Conservation (phyloP, 1,284 basidiomycete genomes). For the Ustilago sp. region DNA sequence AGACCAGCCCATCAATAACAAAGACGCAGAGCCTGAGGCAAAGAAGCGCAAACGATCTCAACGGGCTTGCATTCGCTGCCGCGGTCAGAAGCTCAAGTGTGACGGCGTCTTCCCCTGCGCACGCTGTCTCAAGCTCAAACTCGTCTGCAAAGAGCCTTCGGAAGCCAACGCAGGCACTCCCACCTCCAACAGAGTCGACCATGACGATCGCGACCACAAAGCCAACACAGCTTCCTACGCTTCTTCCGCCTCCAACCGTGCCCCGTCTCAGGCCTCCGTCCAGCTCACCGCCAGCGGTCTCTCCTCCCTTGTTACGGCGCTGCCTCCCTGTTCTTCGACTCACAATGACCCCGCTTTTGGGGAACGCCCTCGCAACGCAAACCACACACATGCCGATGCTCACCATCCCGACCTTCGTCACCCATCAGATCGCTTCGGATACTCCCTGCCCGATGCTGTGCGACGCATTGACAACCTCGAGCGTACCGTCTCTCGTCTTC, state of each 20-base stretch:
- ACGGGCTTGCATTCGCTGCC: slow-evolving; percentile 49
- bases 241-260: slow-evolving; percentile 20
- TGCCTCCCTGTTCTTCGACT: slow-evolving; percentile 7
- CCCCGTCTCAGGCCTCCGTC: slow-evolving; percentile 27
- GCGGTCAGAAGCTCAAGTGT: slow-evolving; percentile 52
- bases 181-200: slow-evolving; percentile 28
- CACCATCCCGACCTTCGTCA: slow-evolving; percentile 14
- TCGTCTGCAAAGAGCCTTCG: slow-evolving; percentile 49
- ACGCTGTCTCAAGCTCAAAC: slow-evolving; percentile 48
- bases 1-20: slow-evolving; percentile 10
- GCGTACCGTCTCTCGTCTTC: slow-evolving; percentile 35
- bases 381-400: slow-evolving; percentile 5
- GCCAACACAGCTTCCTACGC: slow-evolving; percentile 24
- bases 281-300: slow-evolving; percentile 31
- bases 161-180: slow-evolving; percentile 31
- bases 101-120: slow-evolving; percentile 52
- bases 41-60: slow-evolving; percentile 55
- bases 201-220: slow-evolving; percentile 30
- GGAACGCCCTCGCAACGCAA: slow-evolving; percentile 7
- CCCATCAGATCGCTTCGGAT: slow-evolving; percentile 29
- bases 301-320: slow-evolving; percentile 12
- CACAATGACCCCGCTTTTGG: slow-evolving; percentile 4
- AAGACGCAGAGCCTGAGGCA: slow-evolving; percentile 41
- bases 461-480: slow-evolving; percentile 41
- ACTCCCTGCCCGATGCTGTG: slow-evolving; percentile 42